Evolutionary conservation across 371 early-diverging fungal species (phyloP), one percentile per base, ranked within the genome.

Genomic region (Lichtheimia corymbifera): DNA sequence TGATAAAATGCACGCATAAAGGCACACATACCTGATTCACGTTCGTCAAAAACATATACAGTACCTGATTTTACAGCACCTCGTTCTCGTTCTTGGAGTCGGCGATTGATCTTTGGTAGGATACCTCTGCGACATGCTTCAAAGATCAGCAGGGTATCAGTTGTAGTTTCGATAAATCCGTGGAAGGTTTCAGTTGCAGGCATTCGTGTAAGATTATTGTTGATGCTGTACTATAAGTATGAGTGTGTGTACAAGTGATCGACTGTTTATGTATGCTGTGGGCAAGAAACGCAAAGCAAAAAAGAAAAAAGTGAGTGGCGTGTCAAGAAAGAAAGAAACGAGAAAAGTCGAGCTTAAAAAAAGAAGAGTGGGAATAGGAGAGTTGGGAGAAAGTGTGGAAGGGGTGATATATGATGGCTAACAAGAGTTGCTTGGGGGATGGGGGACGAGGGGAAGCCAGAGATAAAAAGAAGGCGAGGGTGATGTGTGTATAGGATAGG

Each of bases 21-120:
- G n/a, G 3, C 0, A 28, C 13, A 55, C 35, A 30, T 70, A 75
- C 80, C 87, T 49, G 84, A 81, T 62, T 90, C 89, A 57, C 82
- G 76, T 64, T 91, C 91, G 64, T 88, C 87, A 77, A 88, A 91
- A 0, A 90, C 83, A 52, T 86, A 87, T 0, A 90, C 79, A 0
- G 90, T 80, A 4, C 91, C 91, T 2, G 87, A 84, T 30, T 67
- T 59, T 11, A 91, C 80, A 25, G 83, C 75, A 30, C 73, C 65
- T 59, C 88, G 75, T 65, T 91, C 90, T 18, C 64, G 44, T 35
- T 90, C 90, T 49, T 84, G 82, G 5, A 89, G 72, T 27, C 92
- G 72, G 5, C 92, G 73, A 20, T 66, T 77, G 15, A 90, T 77
- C 42, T 86, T 85, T 9, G 84, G 80, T 14, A 88, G 64, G 1